Evolutionary conservation across 1,284 basidiomycete species (phyloP), one percentile per base, ranked within the genome.

Genomic region (Kwoniella shivajii): DNA sequence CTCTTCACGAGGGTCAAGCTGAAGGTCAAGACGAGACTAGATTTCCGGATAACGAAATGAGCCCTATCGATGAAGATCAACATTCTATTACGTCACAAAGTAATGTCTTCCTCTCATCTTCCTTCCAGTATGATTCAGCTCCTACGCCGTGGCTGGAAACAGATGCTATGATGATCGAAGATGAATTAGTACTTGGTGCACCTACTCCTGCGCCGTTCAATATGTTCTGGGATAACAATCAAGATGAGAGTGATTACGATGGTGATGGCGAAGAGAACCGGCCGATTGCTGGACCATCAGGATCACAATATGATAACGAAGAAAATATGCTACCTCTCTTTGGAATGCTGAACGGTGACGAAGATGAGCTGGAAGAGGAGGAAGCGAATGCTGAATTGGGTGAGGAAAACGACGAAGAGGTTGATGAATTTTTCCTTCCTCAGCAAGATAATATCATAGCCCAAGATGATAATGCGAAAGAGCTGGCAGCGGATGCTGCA

Each of bases 111-210:
- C n/a, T n/a, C n/a, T n/a, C n/a, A 11, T 26, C 42, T 43, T n/a
- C n/a, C 9, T 24, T 26, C n/a, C 14, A 13, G 16, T 47, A 47
- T 18, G 45, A 36, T 1, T 26, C 33, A 26, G 45, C 45, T 1
- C 45, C 45, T 2, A 47, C 45, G 36, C 45, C 45, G 5, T 37
- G 36, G 33, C 38, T 39, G 20, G 54, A 56, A 24, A 31, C 38
- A 9, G 54, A 56, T 30, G 55, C 33, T 9, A 11, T 44, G 33
- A 44, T 46, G 36, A 41, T 57, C 24, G 45, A 55, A 34, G 53
- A 48, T 30, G 44, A 39, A 31, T 10, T 38, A 10, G 30, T 42
- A 3, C 26, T 34, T 16, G 37, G 26, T 6, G 36, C 36, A n/a
- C 42, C 42, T 26, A 54, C 51, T 11, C 51, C 51, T 20, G 51